phyloP scores from a whole-genome alignment of 2,329 filamentous ascomycete species.

The Dactylella cylindrospora region DNA sequence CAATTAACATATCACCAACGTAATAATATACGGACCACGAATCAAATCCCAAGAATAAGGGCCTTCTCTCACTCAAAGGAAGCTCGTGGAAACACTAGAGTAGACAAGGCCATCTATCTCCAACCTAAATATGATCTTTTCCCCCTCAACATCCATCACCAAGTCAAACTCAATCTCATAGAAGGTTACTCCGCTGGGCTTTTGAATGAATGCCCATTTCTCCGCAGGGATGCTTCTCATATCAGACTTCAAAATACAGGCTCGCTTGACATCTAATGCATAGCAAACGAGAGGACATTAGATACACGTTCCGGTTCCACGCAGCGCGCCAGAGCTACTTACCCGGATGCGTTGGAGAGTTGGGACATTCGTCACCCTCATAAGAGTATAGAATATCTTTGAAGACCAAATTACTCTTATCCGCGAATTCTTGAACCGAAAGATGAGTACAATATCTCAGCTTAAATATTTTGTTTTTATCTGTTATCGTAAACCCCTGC shows the following conservation, averaged over 20 bases:
- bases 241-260: constrained; percentile 6
- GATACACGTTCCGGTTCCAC: neutral
- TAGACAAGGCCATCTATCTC: constrained; percentile 6
- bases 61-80: neutral
- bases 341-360: neutral
- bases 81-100: constrained; percentile 7
- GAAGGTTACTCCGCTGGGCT: constrained; percentile 3
- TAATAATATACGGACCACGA: too few relatives aligned
- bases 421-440: neutral
- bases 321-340: neutral
- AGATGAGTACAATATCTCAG: constrained; percentile 10
- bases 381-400: constrained; percentile 13
- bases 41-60: too few relatives aligned
- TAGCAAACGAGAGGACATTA: neutral
- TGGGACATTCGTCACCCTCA: neutral
- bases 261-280: neutral
- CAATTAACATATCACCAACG: too few relatives aligned
- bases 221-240: constrained; percentile 1
- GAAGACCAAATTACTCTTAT: neutral
- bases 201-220: constrained; percentile 6
- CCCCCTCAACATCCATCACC: constrained; percentile 14
- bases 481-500: constrained; percentile 9
- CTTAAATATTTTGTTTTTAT: constrained; percentile 3
- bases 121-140: constrained; percentile 15
- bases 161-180: constrained; percentile 15